Evolutionary conservation across 2,329 filamentous ascomycete species (phyloP), one percentile per base, ranked within the genome.

Genomic region (Hypoxylon sp.): DNA sequence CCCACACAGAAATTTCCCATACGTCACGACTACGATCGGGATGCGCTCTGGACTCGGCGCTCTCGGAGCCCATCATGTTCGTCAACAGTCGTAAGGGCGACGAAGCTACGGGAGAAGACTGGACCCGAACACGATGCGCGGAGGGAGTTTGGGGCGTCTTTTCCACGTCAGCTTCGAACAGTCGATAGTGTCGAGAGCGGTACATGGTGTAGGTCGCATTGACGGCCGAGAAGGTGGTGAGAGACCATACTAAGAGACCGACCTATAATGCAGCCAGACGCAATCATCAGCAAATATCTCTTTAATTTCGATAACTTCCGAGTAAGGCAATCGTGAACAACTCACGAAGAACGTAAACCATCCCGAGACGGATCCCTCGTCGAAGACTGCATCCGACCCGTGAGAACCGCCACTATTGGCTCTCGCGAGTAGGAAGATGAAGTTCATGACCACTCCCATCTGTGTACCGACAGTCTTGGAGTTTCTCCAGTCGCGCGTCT

Each of bases 1-100:
- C 94, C 95, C 95, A 99, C 6, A 98, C 85, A 1, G 90, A 87
- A 51, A 99, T 80, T 78, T 99, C 94, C 95, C 95, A 99, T 8
- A 99, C 95, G 77, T 99, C 94, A 10, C 90, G 86, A 24, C 86
- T 85, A 59, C 89, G 87, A 74, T 95, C 90, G 0, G 94, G 92
- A 77, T 97, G 91, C 26, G 93, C 91, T 74, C 93, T 88, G 24
- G 91, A 89, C 68, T 94, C 88, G n/a, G 93, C 92, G 20, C 87
- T 89, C 34, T 89, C 87, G 24, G 85, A 80, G 1, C 87, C 84
- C 32, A 97, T 79, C 46, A 92, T 81, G 66, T 85, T 87, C 26
- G 89, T 85, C 37, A 98, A 77, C 59, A 92, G 89, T 56, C 89
- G 87, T 39, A 98, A 75, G 0, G 95, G 94, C 0, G 94, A 95